Conservation (phyloP, 495 filamentous ascomycete genomes). For the Aspergillus ellipticus region DNA sequence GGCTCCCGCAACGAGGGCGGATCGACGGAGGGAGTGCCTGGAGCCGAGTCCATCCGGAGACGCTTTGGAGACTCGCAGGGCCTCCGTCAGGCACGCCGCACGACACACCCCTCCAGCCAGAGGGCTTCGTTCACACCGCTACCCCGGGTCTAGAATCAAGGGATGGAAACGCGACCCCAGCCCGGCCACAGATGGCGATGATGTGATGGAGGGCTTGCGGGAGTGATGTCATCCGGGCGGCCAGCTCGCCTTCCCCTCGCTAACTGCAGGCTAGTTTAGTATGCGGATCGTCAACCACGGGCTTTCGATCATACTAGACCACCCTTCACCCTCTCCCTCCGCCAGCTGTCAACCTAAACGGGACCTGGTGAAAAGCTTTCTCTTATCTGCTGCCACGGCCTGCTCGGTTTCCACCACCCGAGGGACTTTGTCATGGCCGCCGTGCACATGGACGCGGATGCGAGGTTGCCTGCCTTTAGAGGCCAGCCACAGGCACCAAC, state of each 20-base stretch:
- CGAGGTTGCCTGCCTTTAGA: slow-evolving; percentile 8
- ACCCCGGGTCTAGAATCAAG: not conserved
- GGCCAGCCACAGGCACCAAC: slow-evolving; percentile 9
- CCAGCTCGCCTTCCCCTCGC: slow-evolving; percentile 1
- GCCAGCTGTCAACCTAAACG: not conserved
- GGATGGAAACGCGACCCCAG: not conserved
- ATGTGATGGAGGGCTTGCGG: slow-evolving; percentile 1
- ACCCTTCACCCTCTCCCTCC: not conserved
- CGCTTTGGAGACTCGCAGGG: no score
- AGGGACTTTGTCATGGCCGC: slow-evolving; percentile 13
- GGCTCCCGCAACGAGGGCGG: not conserved
- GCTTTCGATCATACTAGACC: not conserved
- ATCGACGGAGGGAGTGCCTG: no score
- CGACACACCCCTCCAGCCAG: no score
- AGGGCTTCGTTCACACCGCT: not conserved
- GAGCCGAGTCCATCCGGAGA: no score
- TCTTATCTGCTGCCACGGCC: not conserved
- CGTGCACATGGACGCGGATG: slow-evolving; percentile 8
- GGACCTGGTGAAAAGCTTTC: not conserved
- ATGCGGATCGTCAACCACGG: not conserved
- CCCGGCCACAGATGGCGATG: not conserved
- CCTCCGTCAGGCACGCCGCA: no score
- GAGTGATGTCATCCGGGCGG: slow-evolving; percentile 3
- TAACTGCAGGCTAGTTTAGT: not conserved
- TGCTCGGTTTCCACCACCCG: not conserved